Percentiles rank a stretch among this genome's conserved stretches.
Evolutionary conservation across 192 early-diverging fungal species (phyloP).

Genomic region (Coemansia sp.): DNA sequence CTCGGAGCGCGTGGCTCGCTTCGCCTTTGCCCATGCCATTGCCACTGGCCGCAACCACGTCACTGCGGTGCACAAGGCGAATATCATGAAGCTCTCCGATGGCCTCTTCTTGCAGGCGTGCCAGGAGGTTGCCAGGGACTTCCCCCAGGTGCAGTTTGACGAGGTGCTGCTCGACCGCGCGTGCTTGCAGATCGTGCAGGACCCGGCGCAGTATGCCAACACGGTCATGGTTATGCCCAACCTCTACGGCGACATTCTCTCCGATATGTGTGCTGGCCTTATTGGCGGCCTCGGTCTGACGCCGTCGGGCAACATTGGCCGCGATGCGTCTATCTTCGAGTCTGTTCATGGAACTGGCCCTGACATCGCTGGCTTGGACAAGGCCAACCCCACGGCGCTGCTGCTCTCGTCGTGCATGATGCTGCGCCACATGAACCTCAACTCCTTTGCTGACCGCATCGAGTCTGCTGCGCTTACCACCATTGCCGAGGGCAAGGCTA

Average conservation of each 20-base stretch:
- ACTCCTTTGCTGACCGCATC: constrained; percentile 76
- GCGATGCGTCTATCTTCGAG: constrained; percentile 97
- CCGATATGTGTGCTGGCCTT: constrained; percentile 95
- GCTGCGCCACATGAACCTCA: constrained; percentile 93
- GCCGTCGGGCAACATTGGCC: constrained; percentile 98
- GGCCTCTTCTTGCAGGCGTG: constrained; percentile 95
- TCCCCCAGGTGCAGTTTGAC: constrained; percentile 88
- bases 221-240: constrained; percentile 99
- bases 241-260: constrained; percentile 98
- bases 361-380: constrained; percentile 96
- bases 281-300: constrained; percentile 98
- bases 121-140: constrained; percentile 86
- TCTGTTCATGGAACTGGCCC: constrained; percentile 94
- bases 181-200: constrained; percentile 93
- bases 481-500: constrained; percentile 85
- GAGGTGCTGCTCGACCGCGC: constrained; percentile 92
- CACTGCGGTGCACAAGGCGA: constrained; percentile 98
- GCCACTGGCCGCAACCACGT: constrained; percentile 88
- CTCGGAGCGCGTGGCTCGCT: constrained; percentile 85
- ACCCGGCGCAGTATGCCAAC: constrained; percentile 82
- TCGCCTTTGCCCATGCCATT: constrained; percentile 93
- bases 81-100: constrained; percentile 94
- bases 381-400: constrained; percentile 94
- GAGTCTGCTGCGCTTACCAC: constrained; percentile 90
- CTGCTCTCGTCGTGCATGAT: constrained; percentile 96